These are phyloP conservation scores for Cubamyces lactineus DNA, from an alignment of 768 basidiomycete species.

Conservation along the genomic window DNA sequence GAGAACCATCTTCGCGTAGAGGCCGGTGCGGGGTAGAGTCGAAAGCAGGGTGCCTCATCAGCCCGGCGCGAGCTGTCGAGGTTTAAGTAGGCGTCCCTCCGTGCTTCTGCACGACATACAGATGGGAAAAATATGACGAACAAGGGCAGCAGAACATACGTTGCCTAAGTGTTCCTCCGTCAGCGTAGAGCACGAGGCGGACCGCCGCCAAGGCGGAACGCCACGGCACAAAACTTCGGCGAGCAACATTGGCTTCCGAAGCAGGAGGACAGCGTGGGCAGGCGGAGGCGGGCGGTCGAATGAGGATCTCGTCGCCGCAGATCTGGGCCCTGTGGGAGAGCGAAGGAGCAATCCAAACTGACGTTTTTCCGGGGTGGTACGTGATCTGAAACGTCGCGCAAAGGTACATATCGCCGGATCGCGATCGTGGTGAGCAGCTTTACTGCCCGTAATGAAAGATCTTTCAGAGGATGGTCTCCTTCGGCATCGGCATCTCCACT, in stretches of 20 bases:
- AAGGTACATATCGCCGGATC: neutral
- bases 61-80: neutral
- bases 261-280: neutral
- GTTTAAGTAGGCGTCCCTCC: neutral
- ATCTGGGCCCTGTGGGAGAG: neutral
- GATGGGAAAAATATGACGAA: constrained; percentile 8
- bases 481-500: too few relatives aligned
- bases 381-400: neutral
- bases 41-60: neutral
- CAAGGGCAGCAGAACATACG: neutral
- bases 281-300: neutral
- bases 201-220: neutral
- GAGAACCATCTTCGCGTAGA: neutral
- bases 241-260: constrained; percentile 2
- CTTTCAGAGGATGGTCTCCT: too few relatives aligned
- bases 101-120: neutral
- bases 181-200: neutral
- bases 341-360: neutral
- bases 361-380: neutral
- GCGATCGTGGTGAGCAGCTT: neutral
- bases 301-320: neutral
- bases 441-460: neutral
- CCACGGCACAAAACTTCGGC: neutral
- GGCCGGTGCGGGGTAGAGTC: neutral
- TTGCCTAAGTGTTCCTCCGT: neutral